Base-by-base conservation (phyloP, 73 alveolate genomes). In the Paramecium octaurelia region DNA sequence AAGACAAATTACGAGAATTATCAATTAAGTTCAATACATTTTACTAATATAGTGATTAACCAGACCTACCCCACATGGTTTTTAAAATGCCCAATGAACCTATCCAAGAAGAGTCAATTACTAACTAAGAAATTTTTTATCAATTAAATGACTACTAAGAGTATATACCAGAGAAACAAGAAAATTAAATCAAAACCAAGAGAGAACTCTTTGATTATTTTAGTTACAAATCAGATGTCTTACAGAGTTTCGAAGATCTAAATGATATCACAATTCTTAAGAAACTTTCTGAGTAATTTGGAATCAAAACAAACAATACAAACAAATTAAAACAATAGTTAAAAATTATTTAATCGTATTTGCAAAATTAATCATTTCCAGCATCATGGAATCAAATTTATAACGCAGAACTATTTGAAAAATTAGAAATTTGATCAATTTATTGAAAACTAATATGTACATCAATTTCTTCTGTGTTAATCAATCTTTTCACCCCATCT, bases 401-500 rank as follows among this genome's bases (percentile, higher is more conserved):
- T 54, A 54, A 54, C 8, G 18, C 9, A 24, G 84, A 64, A 31
- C 27, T 64, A 31, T 64, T 64, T 64, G 84, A 64, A 64, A 64
- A 64, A 64, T 64, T 64, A 64, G 84, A 64, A 34, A 64, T 64
- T 64, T 64, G 84, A 64, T 64, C 8, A 11, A 4, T 8, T 4
- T 23, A 54, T 18, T 8, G 9, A 64, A 27, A 64, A 64, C 48
- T 27, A 40, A 64, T 31, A 64, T 64, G 12, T 27, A 27, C 0
- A 44, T 44, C 76, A 80, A 18, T 0, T 43, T 80, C 57, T 80
- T 48, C 77, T 44, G 24, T 80, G 91, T 80, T 80, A 48, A 80
- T 44, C 75, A n/a, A 80, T 80, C 31, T 80, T 80, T 44, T 80
- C 75, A 11, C 54, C 57, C 91, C 76, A 80, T 80, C 91, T 80